Evolutionary conservation across 1,284 basidiomycete genomes (phyloP), one percentile per base, ranked within the genome.

Genomic region (Moesziomyces aphidis): DNA sequence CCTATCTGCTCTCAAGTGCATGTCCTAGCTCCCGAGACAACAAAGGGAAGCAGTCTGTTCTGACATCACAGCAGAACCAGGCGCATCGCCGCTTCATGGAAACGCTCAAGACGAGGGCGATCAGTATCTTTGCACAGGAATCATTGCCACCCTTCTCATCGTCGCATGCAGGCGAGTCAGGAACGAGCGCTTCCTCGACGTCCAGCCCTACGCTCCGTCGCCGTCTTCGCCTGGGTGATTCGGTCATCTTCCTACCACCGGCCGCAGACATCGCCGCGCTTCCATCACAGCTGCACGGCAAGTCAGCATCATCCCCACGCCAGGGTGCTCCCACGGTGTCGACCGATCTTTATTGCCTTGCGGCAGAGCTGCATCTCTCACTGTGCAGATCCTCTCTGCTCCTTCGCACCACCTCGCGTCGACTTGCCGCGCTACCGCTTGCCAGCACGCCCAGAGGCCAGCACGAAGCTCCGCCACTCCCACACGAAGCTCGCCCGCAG

Each of bases 41-140:
- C 58, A 71, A 71, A 24, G 68, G 62, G 22, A 71, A 71, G 39
- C 50, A 22, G 22, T 28, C 62, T 15, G n/a, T 31, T 10, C 39
- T 71, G 9, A 58, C 68, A n/a, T 51, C 48, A 10, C 50, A 61
- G n/a, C 62, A 71, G 43, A 52, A 50, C 8, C 21, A 54, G 44
- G 67, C 61, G 21, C 61, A 70, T 50, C 54, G 48, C 34, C 55
- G 57, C 43, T 70, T 64, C 47, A 54, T 61, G 50, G 36, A 54
- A 10, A 45, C 67, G 9, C 17, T 61, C 47, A 61, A 48, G 22
- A 22, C 50, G 9, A 64, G 55, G 21, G 9, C 36, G 21, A 17
- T 57, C 50, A 54, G 61, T 24, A 28, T 19, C 7, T 42, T 70
- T 4, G 50, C 43, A 31, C 9, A 24, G 6, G 0, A 47, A 36